These are phyloP conservation scores for Fomitopsis betulina DNA, from an alignment of 1,284 basidiomycete genomes.

Conservation along the genomic window DNA sequence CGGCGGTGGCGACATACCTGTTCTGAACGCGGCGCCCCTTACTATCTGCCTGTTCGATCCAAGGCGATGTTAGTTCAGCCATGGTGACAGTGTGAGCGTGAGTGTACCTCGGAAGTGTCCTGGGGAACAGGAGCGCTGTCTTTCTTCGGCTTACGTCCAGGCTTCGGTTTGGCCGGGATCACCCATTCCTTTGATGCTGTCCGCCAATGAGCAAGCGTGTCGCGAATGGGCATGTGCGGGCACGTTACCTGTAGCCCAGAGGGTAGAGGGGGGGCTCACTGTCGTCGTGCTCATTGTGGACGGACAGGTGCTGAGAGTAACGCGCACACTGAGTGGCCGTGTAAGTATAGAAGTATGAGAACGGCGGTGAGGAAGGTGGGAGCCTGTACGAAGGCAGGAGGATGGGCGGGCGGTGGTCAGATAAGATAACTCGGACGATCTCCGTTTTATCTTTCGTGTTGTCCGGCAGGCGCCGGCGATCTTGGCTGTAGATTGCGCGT, in stretches of 20 bases:
- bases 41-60: slow-evolving; percentile 35
- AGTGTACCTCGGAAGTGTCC: slow-evolving; percentile 43
- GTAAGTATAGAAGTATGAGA: not conserved
- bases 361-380: slow-evolving; percentile 7
- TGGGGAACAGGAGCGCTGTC: slow-evolving; percentile 38
- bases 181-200: slow-evolving; percentile 88
- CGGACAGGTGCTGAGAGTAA: not conserved
- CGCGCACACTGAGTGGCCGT: not conserved
- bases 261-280: slow-evolving; percentile 39
- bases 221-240: slow-evolving; percentile 33
- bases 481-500: slow-evolving; percentile 6
- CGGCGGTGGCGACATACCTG: slow-evolving; percentile 38
- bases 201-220: slow-evolving; percentile 28
- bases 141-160: slow-evolving; percentile 85
- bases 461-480: slow-evolving; percentile 6
- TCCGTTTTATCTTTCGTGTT: slow-evolving; percentile 14
- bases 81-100: slow-evolving; percentile 11
- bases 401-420: slow-evolving; percentile 24
- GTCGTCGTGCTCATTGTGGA: slow-evolving; percentile 25
- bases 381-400: slow-evolving; percentile 10
- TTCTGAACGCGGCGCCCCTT: slow-evolving; percentile 75
- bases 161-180: slow-evolving; percentile 85
- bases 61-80: slow-evolving; percentile 17
- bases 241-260: slow-evolving; percentile 44
- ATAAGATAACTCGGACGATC: slow-evolving; percentile 26